phyloP scores from a whole-genome alignment of 805 yeast species.

The Candida dendrica region DNA sequence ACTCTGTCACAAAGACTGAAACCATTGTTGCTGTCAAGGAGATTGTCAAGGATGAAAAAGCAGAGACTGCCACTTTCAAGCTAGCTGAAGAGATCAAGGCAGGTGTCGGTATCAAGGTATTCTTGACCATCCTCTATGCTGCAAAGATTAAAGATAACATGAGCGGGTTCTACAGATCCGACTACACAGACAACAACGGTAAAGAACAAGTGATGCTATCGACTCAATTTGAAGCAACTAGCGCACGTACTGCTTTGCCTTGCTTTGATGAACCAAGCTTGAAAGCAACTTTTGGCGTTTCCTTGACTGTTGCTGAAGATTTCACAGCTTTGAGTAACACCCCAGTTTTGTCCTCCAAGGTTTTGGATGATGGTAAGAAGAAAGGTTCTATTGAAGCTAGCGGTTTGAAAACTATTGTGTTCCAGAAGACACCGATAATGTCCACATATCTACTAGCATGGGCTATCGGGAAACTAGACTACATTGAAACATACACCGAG shows the following conservation, averaged over 20 bases:
- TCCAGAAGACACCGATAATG: slow-evolving; percentile 76
- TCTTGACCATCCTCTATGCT: slow-evolving; percentile 39
- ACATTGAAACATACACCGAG: slow-evolving; percentile 64
- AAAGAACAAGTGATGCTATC: slow-evolving; percentile 67
- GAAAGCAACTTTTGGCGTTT: slow-evolving; percentile 64
- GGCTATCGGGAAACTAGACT: slow-evolving; percentile 72
- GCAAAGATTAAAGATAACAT: slow-evolving; percentile 42
- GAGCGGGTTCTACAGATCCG: slow-evolving; percentile 77
- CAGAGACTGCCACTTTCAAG: slow-evolving; percentile 57
- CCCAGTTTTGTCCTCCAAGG: slow-evolving; percentile 49
- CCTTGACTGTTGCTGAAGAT: slow-evolving; percentile 47
- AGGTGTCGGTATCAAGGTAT: slow-evolving; percentile 29
- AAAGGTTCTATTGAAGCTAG: no score
- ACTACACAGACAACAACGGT: slow-evolving; percentile 56
- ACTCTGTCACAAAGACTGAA: slow-evolving; percentile 33
- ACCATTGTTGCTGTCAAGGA: slow-evolving; percentile 26
- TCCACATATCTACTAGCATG: slow-evolving; percentile 83
- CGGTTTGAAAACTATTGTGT: slow-evolving; percentile 52
- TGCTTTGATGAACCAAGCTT: slow-evolving; percentile 80
- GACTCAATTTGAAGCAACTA: slow-evolving; percentile 84
- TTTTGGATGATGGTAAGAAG: slow-evolving; percentile 33
- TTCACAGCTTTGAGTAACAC: slow-evolving; percentile 63
- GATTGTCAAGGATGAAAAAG: slow-evolving; percentile 38
- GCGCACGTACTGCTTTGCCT: slow-evolving; percentile 83
- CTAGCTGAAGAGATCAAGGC: slow-evolving; percentile 38